A percentile compares a stretch with the other conserved stretches of the same genome.
Conservation (phyloP, 371 early-diverging fungal species). For the Blakeslea trispora region DNA sequence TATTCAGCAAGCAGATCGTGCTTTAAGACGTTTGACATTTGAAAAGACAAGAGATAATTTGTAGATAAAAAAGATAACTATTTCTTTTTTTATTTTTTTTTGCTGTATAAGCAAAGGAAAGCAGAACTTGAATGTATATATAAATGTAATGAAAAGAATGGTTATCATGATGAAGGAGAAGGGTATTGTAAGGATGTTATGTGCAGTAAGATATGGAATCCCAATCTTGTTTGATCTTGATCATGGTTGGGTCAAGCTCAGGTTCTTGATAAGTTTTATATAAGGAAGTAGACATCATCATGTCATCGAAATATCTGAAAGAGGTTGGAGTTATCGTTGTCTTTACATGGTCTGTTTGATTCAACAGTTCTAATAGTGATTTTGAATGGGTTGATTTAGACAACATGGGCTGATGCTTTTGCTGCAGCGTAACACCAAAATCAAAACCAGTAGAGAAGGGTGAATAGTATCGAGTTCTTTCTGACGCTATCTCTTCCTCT, state of each 20-base stretch:
- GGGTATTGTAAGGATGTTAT: background rate
- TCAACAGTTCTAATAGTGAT: slow-evolving; percentile 16
- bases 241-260: background rate
- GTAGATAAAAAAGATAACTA: too few relatives aligned
- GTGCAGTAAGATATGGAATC: slow-evolving; percentile 4
- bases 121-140: too few relatives aligned
- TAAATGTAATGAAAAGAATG: too few relatives aligned
- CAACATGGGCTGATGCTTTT: background rate
- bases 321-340: slow-evolving; percentile 19
- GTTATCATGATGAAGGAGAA: background rate
- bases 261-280: background rate
- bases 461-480: slow-evolving; percentile 22
- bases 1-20: slow-evolving; percentile 40
- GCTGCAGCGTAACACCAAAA: slow-evolving; percentile 11
- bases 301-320: slow-evolving; percentile 23
- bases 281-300: slow-evolving; percentile 19
- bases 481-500: too few relatives aligned
- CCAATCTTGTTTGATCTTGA: slow-evolving; percentile 16
- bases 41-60: slow-evolving; percentile 17
- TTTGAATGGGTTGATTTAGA: too few relatives aligned
- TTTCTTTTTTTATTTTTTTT: background rate
- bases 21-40: slow-evolving; percentile 35
- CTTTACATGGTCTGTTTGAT: slow-evolving; percentile 17
- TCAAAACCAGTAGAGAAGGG: slow-evolving; percentile 28
- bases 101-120: background rate